Percentiles rank a stretch among this genome's conserved stretches.
Conservation (phyloP, 495 filamentous ascomycete genomes). For the Neurospora sp. region DNA sequence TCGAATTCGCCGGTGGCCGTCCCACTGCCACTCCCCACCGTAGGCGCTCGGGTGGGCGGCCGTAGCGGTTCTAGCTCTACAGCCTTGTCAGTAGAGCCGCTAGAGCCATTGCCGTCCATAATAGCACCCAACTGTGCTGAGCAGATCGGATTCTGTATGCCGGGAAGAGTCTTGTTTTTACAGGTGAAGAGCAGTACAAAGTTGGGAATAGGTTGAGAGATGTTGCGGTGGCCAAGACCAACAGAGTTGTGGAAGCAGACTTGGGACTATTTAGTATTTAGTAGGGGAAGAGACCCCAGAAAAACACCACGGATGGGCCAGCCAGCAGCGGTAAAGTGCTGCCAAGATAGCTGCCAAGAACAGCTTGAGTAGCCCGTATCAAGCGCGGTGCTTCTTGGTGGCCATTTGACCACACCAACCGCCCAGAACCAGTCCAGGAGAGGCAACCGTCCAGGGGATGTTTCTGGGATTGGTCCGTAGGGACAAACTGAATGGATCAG, state of each 20-base stretch:
- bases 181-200: not conserved
- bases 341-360: not conserved
- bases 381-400: slow-evolving; percentile 20
- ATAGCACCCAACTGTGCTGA: not conserved
- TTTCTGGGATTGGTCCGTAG: not conserved
- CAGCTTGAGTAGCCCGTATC: slow-evolving; percentile 9
- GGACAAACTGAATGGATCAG: not conserved
- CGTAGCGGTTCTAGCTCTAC: not conserved
- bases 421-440: not conserved
- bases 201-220: not conserved
- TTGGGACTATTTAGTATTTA: not conserved
- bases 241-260: not conserved
- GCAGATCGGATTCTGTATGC: not conserved
- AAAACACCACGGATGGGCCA: not conserved
- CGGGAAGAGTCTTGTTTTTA: not conserved
- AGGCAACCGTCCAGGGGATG: not conserved
- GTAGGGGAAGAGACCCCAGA: not conserved
- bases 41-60: not conserved
- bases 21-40: not conserved
- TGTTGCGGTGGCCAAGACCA: not conserved
- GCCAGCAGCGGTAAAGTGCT: not conserved
- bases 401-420: not conserved
- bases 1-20: not conserved
- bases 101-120: not conserved
- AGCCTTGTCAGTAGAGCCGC: not conserved